Base-by-base conservation (phyloP, 441 rosid species). In the Gossypium aridum region DNA sequence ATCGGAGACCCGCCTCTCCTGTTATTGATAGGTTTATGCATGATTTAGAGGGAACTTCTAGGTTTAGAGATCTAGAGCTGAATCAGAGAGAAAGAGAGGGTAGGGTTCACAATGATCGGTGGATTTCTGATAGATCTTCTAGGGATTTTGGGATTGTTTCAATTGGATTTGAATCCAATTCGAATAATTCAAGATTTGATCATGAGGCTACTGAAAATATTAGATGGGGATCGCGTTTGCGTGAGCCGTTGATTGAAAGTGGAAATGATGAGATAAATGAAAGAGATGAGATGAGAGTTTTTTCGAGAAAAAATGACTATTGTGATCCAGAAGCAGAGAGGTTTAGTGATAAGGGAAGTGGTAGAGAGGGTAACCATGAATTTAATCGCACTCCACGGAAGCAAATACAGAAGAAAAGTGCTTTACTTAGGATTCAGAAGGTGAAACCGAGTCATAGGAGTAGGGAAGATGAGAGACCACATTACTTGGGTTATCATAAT, bases 391-490 rank as follows among this genome's bases (percentile, higher is more conserved):
- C 88, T 14, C 92, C 94, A 0, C 79, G 84, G 86, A 91, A 89
- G 86, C 90, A 76, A 76, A 60, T 82, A 10, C 92, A 82, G 78
- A 93, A 92, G 83, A 96, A 83, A 88, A 96, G 97, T 87, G 99
- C 87, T 79, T 79, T 93, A 62, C 85, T 87, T 76, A 88, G 99
- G 89, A 87, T 92, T 83, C 97, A 91, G 80, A 51, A 64, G 74
- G 86, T 85, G 14, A 89, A 85, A 75, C 85, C 85, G n/a, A 72
- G 61, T 77, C 82, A 77, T 68, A 86, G 82, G 79, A 80, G 75
- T 72, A 86, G 90, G 62, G 94, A 87, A 34, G 84, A 85, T 70
- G 87, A 86, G 28, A 73, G 82, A 71, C 76, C 78, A 28, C 86
- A 80, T 68, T 75, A 80, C 73, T 80, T 63, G 9, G 74, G 79